Conservation (phyloP, 2,329 filamentous ascomycete genomes). For the Trichoderma koningiopsis region DNA sequence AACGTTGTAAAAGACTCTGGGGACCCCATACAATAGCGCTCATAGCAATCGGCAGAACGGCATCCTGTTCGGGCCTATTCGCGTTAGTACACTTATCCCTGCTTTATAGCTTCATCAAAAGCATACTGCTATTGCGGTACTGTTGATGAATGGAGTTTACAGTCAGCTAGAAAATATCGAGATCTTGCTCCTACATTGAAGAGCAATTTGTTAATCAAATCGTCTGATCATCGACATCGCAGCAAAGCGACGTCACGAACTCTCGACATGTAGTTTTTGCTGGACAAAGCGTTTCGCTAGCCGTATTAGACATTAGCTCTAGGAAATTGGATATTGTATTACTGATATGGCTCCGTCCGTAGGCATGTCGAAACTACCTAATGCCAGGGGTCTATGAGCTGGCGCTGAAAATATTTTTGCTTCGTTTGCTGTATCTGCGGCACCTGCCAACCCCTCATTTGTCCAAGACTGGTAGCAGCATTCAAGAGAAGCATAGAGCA, state of each 20-base stretch:
- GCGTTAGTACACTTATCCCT: background rate
- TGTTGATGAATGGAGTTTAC: background rate
- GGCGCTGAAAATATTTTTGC: background rate
- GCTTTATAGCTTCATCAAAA: background rate
- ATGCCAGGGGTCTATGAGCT: background rate
- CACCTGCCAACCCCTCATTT: background rate
- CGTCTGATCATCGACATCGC: background rate
- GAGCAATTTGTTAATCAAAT: background rate
- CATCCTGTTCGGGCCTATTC: slow-evolving; percentile 16
- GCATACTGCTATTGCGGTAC: background rate
- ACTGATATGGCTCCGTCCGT: background rate
- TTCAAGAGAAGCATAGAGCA: background rate
- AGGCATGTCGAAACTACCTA: background rate
- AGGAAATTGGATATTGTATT: background rate
- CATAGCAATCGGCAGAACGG: background rate
- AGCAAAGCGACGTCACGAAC: background rate
- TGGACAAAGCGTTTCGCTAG: background rate
- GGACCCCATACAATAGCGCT: slow-evolving; percentile 5
- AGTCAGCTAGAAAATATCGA: background rate
- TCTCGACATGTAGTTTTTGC: background rate
- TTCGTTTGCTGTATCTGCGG: background rate
- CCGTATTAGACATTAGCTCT: background rate
- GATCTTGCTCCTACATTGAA: background rate
- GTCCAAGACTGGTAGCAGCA: background rate
- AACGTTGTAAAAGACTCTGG: background rate